Conservation (phyloP, 2,329 filamentous ascomycete species). For the Helotiales sp. region DNA sequence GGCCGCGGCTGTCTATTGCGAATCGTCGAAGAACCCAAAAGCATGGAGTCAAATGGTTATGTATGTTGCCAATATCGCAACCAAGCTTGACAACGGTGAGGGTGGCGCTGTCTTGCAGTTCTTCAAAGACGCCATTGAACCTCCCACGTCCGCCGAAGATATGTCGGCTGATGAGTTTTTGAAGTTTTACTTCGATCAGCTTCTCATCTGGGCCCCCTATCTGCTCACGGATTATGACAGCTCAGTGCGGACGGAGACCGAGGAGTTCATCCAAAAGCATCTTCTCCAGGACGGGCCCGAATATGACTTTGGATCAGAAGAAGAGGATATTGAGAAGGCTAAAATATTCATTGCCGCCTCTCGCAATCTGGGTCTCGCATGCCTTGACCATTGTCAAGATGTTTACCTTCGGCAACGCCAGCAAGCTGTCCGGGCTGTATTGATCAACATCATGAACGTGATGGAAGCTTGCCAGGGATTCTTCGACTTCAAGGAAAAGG, state of each 20-base stretch:
- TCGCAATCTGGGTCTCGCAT: constrained; percentile 38
- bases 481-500: constrained; percentile 34
- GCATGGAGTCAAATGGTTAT: constrained; percentile 32
- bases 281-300: constrained; percentile 31
- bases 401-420: constrained; percentile 37
- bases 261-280: constrained; percentile 35
- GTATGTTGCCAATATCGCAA: constrained; percentile 34
- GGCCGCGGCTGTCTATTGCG: constrained; percentile 41
- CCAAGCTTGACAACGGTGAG: constrained; percentile 37
- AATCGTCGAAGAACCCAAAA: constrained; percentile 34
- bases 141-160: constrained; percentile 23
- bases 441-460: constrained; percentile 37
- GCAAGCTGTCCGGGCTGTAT: constrained; percentile 37
- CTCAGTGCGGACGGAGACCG: constrained; percentile 50
- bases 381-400: constrained; percentile 41
- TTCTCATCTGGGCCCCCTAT: constrained; percentile 55
- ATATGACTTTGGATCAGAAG: constrained; percentile 23
- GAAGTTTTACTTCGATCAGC: constrained; percentile 47
- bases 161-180: constrained; percentile 47
- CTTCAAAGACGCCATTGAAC: constrained; percentile 38
- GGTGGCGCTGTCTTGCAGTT: constrained; percentile 42
- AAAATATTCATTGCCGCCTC: constrained; percentile 21
- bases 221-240: constrained; percentile 56
- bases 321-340: constrained; percentile 25
- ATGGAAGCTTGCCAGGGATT: constrained; percentile 35